Percentiles rank a stretch among this genome's conserved stretches.
Evolutionary conservation across 345 rosid genomes (phyloP).

Genomic region (Turritis glabra): DNA sequence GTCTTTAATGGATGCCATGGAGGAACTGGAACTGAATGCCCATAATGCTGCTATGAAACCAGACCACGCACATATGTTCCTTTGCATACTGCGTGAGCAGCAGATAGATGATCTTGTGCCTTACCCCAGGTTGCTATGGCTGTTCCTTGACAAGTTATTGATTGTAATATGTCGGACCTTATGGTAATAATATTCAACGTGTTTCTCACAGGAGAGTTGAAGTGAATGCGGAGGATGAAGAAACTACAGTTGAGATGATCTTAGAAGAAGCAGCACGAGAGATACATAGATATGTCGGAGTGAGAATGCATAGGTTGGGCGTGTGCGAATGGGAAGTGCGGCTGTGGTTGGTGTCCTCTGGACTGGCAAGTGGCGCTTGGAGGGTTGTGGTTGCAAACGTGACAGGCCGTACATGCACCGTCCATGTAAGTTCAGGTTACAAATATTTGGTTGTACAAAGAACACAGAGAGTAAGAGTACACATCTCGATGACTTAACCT

Average conservation of each 20-base stretch:
- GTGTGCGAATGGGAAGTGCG: constrained; percentile 99
- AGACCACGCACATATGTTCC: constrained; percentile 97
- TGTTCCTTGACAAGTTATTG: constrained; percentile 9
- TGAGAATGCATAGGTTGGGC: constrained; percentile 86
- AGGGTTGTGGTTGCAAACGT: constrained; percentile 85
- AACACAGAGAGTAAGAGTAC: not conserved
- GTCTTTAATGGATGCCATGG: constrained; percentile 91
- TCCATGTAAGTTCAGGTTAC: constrained; percentile 66
- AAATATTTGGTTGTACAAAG: not conserved
- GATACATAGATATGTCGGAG: constrained; percentile 80
- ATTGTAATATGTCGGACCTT: constrained; percentile 4
- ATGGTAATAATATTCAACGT: constrained; percentile 32
- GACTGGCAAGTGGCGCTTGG: constrained; percentile 95
- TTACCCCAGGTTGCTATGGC: constrained; percentile 63
- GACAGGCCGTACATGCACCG: constrained; percentile 91
- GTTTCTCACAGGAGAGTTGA: constrained; percentile 75
- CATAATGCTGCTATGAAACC: constrained; percentile 79
- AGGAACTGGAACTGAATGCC: constrained; percentile 90
- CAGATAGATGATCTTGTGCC: constrained; percentile 88
- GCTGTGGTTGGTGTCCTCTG: constrained; percentile 84
- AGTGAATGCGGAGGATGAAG: constrained; percentile 64
- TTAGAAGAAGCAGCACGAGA: constrained; percentile 77
- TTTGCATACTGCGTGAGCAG: constrained; percentile 86
- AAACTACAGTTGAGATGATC: constrained; percentile 65
- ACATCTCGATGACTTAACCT: constrained; percentile 18